Evolutionary conservation across 1,139 yeast species (phyloP).

Genomic region (Taphrina flavorubra): DNA sequence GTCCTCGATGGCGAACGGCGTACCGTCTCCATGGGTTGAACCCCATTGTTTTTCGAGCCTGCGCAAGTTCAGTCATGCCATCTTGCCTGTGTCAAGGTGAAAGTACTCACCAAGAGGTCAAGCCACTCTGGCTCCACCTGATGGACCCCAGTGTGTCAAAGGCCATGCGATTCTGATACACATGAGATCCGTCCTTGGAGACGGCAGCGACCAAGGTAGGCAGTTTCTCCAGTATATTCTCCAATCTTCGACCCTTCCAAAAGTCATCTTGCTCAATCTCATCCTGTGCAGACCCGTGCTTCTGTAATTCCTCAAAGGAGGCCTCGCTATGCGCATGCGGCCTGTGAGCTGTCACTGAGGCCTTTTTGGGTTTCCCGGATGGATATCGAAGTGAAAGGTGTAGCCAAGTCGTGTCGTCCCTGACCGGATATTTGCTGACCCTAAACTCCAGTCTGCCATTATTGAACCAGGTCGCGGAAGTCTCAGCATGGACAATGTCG

Average conservation of each 20-base stretch:
- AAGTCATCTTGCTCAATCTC: constrained; percentile 9
- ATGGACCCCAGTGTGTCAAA: constrained; percentile 18
- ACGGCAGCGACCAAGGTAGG: constrained; percentile 26
- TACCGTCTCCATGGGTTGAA: constrained; percentile 30
- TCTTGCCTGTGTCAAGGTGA: neutral
- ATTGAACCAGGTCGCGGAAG: constrained; percentile 29
- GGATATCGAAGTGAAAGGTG: constrained; percentile 27
- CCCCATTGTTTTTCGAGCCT: constrained; percentile 29
- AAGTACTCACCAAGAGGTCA: constrained; percentile 18
- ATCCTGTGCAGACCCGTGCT: neutral
- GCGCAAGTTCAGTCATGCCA: neutral
- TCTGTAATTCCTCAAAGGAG: constrained; percentile 7
- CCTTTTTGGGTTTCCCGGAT: neutral
- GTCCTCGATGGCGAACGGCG: constrained; percentile 19
- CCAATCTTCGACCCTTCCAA: constrained; percentile 9
- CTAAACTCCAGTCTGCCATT: constrained; percentile 15
- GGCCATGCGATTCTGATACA: constrained; percentile 22
- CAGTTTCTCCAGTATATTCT: constrained; percentile 19
- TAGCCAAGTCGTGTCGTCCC: neutral
- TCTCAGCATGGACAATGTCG: constrained; percentile 13
- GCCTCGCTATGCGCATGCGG: constrained; percentile 17
- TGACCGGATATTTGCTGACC: constrained; percentile 14
- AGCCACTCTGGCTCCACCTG: constrained; percentile 13
- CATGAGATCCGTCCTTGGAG: constrained; percentile 24
- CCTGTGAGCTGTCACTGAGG: neutral